Conservation (phyloP, 2,329 filamentous ascomycete species). For the Diaporthe sp. region DNA sequence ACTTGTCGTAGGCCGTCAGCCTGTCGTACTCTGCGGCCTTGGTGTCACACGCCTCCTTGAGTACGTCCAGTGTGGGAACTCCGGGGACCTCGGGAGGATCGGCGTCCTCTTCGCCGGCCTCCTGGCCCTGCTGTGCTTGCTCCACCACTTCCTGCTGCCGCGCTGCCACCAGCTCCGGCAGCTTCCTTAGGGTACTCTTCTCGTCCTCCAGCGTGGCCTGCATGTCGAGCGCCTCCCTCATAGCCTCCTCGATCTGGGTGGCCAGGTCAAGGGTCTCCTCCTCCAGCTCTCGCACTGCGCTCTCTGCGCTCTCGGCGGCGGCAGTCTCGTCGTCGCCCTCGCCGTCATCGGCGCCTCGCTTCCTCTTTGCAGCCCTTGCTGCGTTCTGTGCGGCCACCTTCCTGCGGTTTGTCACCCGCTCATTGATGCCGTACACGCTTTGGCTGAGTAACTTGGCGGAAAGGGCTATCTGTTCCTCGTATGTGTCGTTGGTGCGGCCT, state of each 20-base stretch:
- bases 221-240: conserved; percentile 61
- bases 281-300: conserved; percentile 45
- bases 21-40: conserved; percentile 55
- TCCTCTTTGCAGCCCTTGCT: conserved; percentile 37
- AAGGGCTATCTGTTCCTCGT: conserved; percentile 58
- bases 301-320: conserved; percentile 31
- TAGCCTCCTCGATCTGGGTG: conserved; percentile 54
- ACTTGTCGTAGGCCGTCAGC: conserved; percentile 57
- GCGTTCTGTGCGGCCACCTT: conserved; percentile 47
- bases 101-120: conserved; percentile 40
- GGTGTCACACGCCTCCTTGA: conserved; percentile 46
- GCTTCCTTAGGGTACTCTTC: conserved; percentile 48
- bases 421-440: conserved; percentile 61
- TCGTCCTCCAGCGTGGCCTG: conserved; percentile 62
- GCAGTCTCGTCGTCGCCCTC: conserved; percentile 1
- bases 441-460: conserved; percentile 55
- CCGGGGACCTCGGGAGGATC: conserved; percentile 30
- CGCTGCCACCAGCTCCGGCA: conserved; percentile 44
- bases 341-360: not conserved
- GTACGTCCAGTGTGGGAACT: conserved; percentile 41
- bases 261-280: conserved; percentile 54
- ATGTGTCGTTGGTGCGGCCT: conserved; percentile 52
- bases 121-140: conserved; percentile 38
- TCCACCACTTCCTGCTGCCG: conserved; percentile 42
- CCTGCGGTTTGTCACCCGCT: conserved; percentile 47